Conservation (phyloP, 2,329 filamentous ascomycete genomes). For the Cladophialophora chaetospira region DNA sequence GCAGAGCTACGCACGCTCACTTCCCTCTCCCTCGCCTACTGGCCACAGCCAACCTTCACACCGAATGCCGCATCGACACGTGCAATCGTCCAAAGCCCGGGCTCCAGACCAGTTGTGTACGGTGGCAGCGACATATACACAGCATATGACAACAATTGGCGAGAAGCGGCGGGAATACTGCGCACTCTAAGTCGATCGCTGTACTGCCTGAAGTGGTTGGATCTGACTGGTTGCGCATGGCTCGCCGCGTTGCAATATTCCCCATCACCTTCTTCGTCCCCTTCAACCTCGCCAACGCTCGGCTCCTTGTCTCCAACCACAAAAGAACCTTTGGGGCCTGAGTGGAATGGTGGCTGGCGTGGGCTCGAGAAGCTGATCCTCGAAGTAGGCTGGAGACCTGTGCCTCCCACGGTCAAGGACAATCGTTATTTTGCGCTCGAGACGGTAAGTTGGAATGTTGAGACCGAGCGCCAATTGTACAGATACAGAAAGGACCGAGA, state of each 20-base stretch:
- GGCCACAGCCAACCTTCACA: constrained; percentile 61
- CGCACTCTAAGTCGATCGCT: constrained; percentile 58
- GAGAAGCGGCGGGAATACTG: constrained; percentile 58
- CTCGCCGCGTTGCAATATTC: constrained; percentile 53
- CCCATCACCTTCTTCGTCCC: background rate
- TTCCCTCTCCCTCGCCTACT: constrained; percentile 64
- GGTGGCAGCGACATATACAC: constrained; percentile 58
- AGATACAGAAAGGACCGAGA: constrained; percentile 38
- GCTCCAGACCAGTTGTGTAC: constrained; percentile 42
- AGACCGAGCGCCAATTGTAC: constrained; percentile 38
- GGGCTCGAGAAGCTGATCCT: constrained; percentile 47
- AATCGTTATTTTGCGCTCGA: background rate
- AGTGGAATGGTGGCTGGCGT: constrained; percentile 51
- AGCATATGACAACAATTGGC: constrained; percentile 56
- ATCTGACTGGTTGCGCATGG: constrained; percentile 64
- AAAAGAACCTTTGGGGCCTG: constrained; percentile 37
- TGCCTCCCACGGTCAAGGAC: constrained; percentile 23
- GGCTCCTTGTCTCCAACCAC: background rate
- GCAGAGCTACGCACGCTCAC: constrained; percentile 59
- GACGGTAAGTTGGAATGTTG: constrained; percentile 37
- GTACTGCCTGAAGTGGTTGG: constrained; percentile 63
- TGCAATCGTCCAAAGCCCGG: constrained; percentile 12
- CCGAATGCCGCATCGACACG: constrained; percentile 48
- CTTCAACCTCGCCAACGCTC: background rate
- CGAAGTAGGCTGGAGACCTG: constrained; percentile 45